These are phyloP conservation scores for Rhodotorula toruloides DNA, from an alignment of 768 basidiomycete species.

Conservation along the genomic window DNA sequence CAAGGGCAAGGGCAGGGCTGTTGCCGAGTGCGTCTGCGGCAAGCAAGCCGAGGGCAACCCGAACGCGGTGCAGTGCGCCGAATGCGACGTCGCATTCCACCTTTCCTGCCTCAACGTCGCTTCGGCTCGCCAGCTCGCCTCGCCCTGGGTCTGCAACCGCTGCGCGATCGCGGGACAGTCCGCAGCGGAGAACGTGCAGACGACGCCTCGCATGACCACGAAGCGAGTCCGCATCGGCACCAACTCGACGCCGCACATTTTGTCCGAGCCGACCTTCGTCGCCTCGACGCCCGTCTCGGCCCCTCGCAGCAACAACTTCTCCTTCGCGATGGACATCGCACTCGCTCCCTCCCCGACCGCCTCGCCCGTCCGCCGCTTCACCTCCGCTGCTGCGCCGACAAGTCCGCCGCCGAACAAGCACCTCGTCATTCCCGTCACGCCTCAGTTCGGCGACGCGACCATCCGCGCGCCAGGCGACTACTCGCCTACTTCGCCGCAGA, in stretches of 20 bases:
- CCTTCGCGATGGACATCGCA: conserved; percentile 17
- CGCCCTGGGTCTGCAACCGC: conserved; percentile 20
- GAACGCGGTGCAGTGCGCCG: conserved; percentile 9
- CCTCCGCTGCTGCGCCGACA: background rate
- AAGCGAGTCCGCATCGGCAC: conserved; percentile 21
- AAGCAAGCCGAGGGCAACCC: background rate
- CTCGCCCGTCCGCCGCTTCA: conserved; percentile 26
- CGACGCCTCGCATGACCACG: conserved; percentile 3
- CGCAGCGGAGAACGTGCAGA: too few relatives aligned
- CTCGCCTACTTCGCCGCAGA: conserved; percentile 29
- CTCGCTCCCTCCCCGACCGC: conserved; percentile 28
- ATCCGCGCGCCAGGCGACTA: conserved; percentile 24
- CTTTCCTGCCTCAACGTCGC: conserved; percentile 22
- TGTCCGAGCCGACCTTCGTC: conserved; percentile 30
- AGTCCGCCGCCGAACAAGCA: background rate
- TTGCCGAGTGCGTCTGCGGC: conserved; percentile 14
- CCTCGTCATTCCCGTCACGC: conserved; percentile 28
- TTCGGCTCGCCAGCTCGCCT: conserved; percentile 8
- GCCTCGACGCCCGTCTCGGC: conserved; percentile 11
- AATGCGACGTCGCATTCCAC: conserved; percentile 24
- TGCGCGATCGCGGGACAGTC: background rate
- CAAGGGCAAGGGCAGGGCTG: conserved; percentile 23
- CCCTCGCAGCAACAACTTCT: conserved; percentile 18
- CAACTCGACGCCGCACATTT: conserved; percentile 11
- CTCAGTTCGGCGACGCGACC: conserved; percentile 12